These are phyloP conservation scores for Exophiala sideris DNA, from an alignment of 2,329 filamentous ascomycete species.

Conservation along the genomic window DNA sequence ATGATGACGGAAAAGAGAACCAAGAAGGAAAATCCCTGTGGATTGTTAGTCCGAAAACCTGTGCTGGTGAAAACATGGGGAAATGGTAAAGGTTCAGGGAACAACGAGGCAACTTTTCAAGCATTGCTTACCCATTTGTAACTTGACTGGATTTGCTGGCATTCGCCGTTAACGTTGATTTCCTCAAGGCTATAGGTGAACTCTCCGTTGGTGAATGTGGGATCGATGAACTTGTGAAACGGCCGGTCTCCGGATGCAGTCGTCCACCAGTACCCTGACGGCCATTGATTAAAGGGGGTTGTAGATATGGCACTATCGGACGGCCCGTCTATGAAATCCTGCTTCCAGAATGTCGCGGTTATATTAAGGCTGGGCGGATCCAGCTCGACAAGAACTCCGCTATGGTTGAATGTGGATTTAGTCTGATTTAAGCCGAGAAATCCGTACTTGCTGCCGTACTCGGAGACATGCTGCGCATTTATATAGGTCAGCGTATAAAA, in stretches of 20 bases:
- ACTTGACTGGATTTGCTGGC: conserved; percentile 23
- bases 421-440: conserved; percentile 9
- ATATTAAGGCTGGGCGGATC: conserved; percentile 8
- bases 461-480: conserved; percentile 5
- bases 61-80: too few relatives aligned
- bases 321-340: neutral
- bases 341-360: conserved; percentile 14
- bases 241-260: neutral
- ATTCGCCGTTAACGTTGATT: conserved; percentile 9
- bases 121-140: too few relatives aligned
- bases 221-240: conserved; percentile 4
- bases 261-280: conserved; percentile 7
- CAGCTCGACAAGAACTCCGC: conserved; percentile 6
- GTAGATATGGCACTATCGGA: too few relatives aligned
- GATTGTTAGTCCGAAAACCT: too few relatives aligned
- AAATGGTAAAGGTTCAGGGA: too few relatives aligned
- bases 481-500: neutral
- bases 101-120: too few relatives aligned
- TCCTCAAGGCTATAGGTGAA: conserved; percentile 6
- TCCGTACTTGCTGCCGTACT: conserved; percentile 9
- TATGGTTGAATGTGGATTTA: conserved; percentile 13
- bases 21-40: conserved; percentile 38
- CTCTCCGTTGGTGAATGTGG: conserved; percentile 11
- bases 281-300: neutral
- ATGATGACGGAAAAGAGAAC: conserved; percentile 34